A percentile compares a stretch with the other conserved stretches of the same genome.
These are phyloP conservation scores for Secale cereale DNA, from an alignment of 176 grass and related monocot species.

Conservation along the genomic window DNA sequence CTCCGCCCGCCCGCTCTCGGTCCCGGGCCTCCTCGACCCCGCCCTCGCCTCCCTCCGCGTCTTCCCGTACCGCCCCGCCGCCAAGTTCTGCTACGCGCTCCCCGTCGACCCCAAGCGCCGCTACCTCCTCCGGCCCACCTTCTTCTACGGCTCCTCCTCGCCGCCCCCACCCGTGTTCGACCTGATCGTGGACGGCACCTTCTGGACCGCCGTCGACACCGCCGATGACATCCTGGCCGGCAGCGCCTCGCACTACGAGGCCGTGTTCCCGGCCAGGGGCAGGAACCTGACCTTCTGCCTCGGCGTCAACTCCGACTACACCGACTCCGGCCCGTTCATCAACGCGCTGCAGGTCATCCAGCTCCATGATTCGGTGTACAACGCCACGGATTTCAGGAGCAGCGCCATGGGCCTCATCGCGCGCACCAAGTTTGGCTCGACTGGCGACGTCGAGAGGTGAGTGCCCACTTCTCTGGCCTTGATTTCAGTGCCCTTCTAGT, in stretches of 20 bases:
- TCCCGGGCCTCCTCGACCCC: slow-evolving; percentile 48
- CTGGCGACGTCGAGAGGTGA: slow-evolving; percentile 61
- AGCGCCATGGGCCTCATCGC: slow-evolving; percentile 86
- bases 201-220: slow-evolving; percentile 85
- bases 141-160: slow-evolving; percentile 53
- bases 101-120: slow-evolving; percentile 41
- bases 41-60: slow-evolving; percentile 65
- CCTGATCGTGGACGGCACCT: slow-evolving; percentile 74
- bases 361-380: slow-evolving; percentile 77
- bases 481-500: background rate
- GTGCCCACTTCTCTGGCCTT: background rate
- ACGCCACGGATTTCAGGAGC: slow-evolving; percentile 56
- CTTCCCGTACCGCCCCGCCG: slow-evolving; percentile 40
- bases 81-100: slow-evolving; percentile 80
- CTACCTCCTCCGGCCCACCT: slow-evolving; percentile 88
- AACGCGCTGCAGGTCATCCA: slow-evolving; percentile 77
- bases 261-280: slow-evolving; percentile 59
- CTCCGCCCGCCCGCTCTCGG: slow-evolving; percentile 16
- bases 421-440: slow-evolving; percentile 78
- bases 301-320: slow-evolving; percentile 61
- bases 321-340: slow-evolving; percentile 68
- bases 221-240: slow-evolving; percentile 54
- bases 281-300: slow-evolving; percentile 67
- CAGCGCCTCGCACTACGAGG: slow-evolving; percentile 82
- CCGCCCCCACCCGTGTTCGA: slow-evolving; percentile 63